phyloP scores from a whole-genome alignment of 306 rosid species.

The Cucurbita ficifolia region DNA sequence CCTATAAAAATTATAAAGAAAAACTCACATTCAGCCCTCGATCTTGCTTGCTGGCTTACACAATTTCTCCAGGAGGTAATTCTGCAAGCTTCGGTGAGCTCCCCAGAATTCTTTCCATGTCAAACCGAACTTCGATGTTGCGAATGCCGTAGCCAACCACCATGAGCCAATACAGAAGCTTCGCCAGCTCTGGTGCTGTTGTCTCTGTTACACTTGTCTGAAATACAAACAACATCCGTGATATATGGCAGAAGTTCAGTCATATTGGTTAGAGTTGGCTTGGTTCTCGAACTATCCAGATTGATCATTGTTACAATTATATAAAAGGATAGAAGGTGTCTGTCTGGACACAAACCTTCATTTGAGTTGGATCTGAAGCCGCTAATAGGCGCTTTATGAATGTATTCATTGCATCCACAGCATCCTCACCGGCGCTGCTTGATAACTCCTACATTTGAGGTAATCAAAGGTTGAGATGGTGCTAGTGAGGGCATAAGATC shows the following conservation, averaged over 20 bases:
- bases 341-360: constrained; percentile 47
- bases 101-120: constrained; percentile 94
- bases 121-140: constrained; percentile 85
- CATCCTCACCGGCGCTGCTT: constrained; percentile 93
- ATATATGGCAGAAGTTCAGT: neutral
- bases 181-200: constrained; percentile 72
- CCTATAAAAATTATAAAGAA: neutral
- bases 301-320: neutral
- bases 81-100: constrained; percentile 72
- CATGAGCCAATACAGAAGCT: constrained; percentile 89
- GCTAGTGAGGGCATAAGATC: neutral
- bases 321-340: neutral
- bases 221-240: neutral
- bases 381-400: constrained; percentile 92
- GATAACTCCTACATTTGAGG: constrained; percentile 53
- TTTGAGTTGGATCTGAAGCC: constrained; percentile 77
- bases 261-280: neutral
- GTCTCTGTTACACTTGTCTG: constrained; percentile 71
- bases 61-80: constrained; percentile 80
- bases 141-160: constrained; percentile 93
- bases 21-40: neutral
- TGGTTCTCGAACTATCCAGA: neutral
- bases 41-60: constrained; percentile 9
- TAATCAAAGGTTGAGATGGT: neutral
- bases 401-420: constrained; percentile 80